phyloP scores from a whole-genome alignment of 768 basidiomycete genomes.

The Sarcomyxa edulis region DNA sequence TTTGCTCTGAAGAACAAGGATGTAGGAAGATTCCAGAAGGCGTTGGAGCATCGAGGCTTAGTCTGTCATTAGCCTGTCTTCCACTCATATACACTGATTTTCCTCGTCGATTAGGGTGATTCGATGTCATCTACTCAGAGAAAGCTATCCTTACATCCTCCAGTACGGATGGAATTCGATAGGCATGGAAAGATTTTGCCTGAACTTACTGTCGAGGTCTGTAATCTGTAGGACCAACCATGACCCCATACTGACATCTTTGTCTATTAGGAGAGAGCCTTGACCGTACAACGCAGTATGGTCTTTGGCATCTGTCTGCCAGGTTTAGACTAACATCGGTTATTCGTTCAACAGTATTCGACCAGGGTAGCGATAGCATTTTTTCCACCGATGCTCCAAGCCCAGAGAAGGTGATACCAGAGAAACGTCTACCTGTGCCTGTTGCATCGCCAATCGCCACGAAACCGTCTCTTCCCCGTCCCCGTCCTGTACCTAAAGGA shows the following conservation, averaged over 20 bases:
- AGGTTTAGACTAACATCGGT: background rate
- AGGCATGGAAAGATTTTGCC: background rate
- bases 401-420: too few species aligned
- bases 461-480: too few species aligned
- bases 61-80: constrained; percentile 24
- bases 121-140: background rate
- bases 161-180: constrained; percentile 7
- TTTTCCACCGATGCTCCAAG: constrained; percentile 6
- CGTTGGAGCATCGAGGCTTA: constrained; percentile 39
- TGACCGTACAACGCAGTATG: constrained; percentile 7
- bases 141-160: constrained; percentile 5
- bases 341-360: constrained; percentile 1
- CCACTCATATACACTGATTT: background rate
- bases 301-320: background rate
- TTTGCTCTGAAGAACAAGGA: constrained; percentile 32
- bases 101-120: background rate
- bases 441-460: constrained; percentile 2
- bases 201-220: constrained; percentile 6
- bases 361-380: constrained; percentile 5
- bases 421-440: background rate
- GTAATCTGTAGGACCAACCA: background rate
- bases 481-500: too few species aligned
- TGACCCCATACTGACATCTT: background rate
- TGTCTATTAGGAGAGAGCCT: constrained; percentile 5
- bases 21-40: constrained; percentile 32